Conservation (phyloP, 176 grass and related monocot species). For the Chloris gayana region DNA sequence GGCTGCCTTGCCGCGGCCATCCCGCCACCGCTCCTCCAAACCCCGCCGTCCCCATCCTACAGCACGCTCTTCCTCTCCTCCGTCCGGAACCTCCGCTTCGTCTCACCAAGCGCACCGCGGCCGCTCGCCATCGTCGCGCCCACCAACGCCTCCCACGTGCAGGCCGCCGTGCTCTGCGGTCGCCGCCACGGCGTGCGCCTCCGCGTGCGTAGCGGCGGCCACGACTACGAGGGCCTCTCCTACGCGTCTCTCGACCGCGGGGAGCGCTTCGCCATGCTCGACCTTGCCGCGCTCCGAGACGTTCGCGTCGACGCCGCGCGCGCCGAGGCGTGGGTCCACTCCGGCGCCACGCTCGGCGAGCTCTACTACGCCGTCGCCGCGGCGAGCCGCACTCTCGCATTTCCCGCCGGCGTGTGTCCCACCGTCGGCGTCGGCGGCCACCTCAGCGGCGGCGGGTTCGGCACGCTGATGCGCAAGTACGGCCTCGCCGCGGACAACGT, state of each 20-base stretch:
- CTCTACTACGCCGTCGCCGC: slow-evolving; percentile 53
- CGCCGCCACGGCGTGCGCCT: slow-evolving; percentile 36
- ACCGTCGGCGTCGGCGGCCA: slow-evolving; percentile 56
- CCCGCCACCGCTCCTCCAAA: slow-evolving; percentile 20
- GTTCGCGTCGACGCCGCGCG: slow-evolving; percentile 43
- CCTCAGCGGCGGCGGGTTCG: slow-evolving; percentile 46
- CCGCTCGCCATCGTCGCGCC: slow-evolving; percentile 52
- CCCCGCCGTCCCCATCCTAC: slow-evolving; percentile 33
- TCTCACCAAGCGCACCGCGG: not conserved
- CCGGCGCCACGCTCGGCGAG: slow-evolving; percentile 58
- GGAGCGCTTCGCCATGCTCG: slow-evolving; percentile 45
- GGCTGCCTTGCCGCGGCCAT: slow-evolving; percentile 26
- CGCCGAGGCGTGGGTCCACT: slow-evolving; percentile 49
- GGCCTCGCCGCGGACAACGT: slow-evolving; percentile 47
- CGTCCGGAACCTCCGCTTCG: slow-evolving; percentile 34
- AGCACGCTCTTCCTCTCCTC: slow-evolving; percentile 14
- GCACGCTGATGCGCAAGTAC: slow-evolving; percentile 44
- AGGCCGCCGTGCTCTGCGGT: slow-evolving; percentile 53
- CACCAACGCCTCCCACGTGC: slow-evolving; percentile 35
- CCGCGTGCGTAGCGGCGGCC: slow-evolving; percentile 59
- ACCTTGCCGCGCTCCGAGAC: slow-evolving; percentile 42
- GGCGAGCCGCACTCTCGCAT: slow-evolving; percentile 32
- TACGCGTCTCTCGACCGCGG: slow-evolving; percentile 28
- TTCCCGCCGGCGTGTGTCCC: slow-evolving; percentile 55
- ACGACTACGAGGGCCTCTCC: slow-evolving; percentile 71